Evolutionary conservation across 768 basidiomycete genomes (phyloP), one percentile per base, ranked within the genome.

Genomic region (Cystobasidium onofrii): DNA sequence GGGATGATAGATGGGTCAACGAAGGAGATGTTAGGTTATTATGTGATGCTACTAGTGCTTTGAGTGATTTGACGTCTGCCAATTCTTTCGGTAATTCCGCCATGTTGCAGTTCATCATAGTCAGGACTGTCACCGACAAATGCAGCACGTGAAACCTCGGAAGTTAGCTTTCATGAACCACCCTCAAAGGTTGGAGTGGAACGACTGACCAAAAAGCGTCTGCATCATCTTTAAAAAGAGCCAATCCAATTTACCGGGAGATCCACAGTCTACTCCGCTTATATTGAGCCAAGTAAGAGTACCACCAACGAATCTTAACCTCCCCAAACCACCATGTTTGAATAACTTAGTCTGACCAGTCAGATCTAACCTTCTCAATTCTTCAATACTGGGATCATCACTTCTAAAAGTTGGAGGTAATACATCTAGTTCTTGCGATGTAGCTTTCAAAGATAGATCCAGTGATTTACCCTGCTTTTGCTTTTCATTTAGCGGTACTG

Each of bases 271-370:
- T 12, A 71, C 54, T 60, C 69, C 69, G 20, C 36, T 57, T 29
- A 71, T 17, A 60, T 71, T 71, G 34, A 71, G 54, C 69, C 69
- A 71, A 27, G 69, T 71, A 25, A 71, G 36, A 4, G 69, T 71
- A 18, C 55, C 52, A 27, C 69, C 69, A 20, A 52, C 55, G 55
- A 71, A 71, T 52, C 69, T 52, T 9, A 71, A 29, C n/a, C 18
- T 46, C 27, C 44, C 55, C 10, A 71, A 52, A 13, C 33, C 54
- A 55, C 20, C 52, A 43, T 55, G 29, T 31, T 31, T 57, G 17
- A 67, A 52, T 10, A 64, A 29, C 15, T n/a, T 34, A 12, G 33
- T 29, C 29, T 71, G 69, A 6, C 44, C 44, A 7, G 54, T 41
- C 4, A 71, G 39, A 31, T 71, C 69, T 10, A 71, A 31, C 55